phyloP scores from a whole-genome alignment of 306 rosid species.

The Pachyrhizus erosus region DNA sequence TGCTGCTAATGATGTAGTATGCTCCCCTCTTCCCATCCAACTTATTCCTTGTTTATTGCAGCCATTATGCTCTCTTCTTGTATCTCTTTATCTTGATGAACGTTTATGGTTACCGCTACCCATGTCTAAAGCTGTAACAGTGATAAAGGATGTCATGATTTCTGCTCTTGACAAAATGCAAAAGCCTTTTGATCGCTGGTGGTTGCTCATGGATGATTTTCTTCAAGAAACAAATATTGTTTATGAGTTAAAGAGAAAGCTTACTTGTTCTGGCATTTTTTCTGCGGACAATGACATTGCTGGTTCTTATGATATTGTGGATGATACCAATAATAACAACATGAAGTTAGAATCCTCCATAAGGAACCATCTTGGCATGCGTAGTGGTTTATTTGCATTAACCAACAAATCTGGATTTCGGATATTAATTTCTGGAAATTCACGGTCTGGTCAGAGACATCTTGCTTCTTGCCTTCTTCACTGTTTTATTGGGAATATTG shows the following conservation, averaged over 20 bases:
- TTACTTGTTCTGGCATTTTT: slow-evolving; percentile 69
- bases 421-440: slow-evolving; percentile 77
- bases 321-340: slow-evolving; percentile 36
- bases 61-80: slow-evolving; percentile 77
- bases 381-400: slow-evolving; percentile 49
- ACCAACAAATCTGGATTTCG: slow-evolving; percentile 70
- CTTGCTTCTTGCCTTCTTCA: slow-evolving; percentile 92
- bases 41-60: slow-evolving; percentile 80
- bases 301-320: slow-evolving; percentile 50
- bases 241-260: slow-evolving; percentile 65
- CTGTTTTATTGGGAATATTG: slow-evolving; percentile 80
- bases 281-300: slow-evolving; percentile 49
- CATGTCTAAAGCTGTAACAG: slow-evolving; percentile 65
- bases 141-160: slow-evolving; percentile 69
- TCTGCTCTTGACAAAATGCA: slow-evolving; percentile 68
- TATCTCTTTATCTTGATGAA: slow-evolving; percentile 83
- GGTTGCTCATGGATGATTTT: slow-evolving; percentile 77
- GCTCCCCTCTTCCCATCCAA: slow-evolving; percentile 85
- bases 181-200: slow-evolving; percentile 72
- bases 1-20: slow-evolving; percentile 86
- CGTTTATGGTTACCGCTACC: slow-evolving; percentile 74
- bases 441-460: slow-evolving; percentile 90
- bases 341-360: slow-evolving; percentile 42
- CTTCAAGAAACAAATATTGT: slow-evolving; percentile 69
- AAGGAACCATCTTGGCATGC: slow-evolving; percentile 52